Evolutionary conservation across 331 rosid species (phyloP), one percentile per base, ranked within the genome.

Genomic region (Rosa hybrid): DNA sequence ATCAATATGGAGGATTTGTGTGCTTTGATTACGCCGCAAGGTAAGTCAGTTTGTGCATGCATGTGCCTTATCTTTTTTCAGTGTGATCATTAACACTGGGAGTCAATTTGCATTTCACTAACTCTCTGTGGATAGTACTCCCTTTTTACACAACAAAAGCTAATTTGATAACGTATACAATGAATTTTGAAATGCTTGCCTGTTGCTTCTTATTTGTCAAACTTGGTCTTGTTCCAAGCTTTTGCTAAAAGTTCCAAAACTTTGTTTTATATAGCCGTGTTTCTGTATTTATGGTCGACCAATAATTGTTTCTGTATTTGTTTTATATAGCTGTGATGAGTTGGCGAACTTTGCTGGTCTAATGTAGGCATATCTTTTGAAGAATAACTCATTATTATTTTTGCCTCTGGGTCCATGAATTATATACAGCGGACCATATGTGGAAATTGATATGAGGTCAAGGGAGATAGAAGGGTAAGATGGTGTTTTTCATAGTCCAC

Each of bases 1-100:
- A 91, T 48, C 87, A 78, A 2, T 88, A 86, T 65, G 88, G 87
- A 4, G 97, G 83, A 6, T 87, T 84, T 71, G 94, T 80, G 2
- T 93, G 91, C 89, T 93, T 93, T 50, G 98, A 93, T 84, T 93
- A 90, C 1, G 98, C 98, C 6, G 97, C 97, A 46, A 86, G 98
- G 98, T 94, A 85, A 8, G 14, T 0, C 5, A 8, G 12, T 34
- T 34, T 17, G 38, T 63, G 16, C 42, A 63, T 63, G 38, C 67
- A 60, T 60, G 64, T 20, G 25, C 25, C 60, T 54, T 56, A 20
- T n/a, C 4, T 59, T 54, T 18, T 3, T 3, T 44, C 9, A 34
- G 38, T 34, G 38, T 34, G 1, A 44, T 44, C 46, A 44, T 44
- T 44, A 44, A 44, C 11, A 9, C 2, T 21, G 34, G 2, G 34